Conservation (phyloP, 495 filamentous ascomycete species). For the Aspergillus kassunensis region DNA sequence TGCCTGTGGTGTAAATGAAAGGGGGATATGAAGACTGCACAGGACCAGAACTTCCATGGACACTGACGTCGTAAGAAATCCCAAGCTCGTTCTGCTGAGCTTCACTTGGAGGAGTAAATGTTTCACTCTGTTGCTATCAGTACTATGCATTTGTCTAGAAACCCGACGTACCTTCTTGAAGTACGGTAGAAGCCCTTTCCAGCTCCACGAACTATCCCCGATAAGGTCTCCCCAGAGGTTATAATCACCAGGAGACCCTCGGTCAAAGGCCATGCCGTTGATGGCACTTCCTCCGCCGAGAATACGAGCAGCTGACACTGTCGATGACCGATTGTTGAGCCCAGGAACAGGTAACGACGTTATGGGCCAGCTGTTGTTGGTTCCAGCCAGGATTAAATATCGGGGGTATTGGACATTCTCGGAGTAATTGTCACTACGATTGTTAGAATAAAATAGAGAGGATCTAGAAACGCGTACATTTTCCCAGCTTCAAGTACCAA, state of each 20-base stretch:
- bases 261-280: conserved; percentile 33
- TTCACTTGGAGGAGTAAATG: background rate
- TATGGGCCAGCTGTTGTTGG: conserved; percentile 2
- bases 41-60: background rate
- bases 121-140: background rate
- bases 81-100: conserved; percentile 3
- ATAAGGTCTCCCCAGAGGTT: conserved; percentile 6
- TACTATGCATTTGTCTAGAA: background rate
- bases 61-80: background rate
- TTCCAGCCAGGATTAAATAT: background rate
- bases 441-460: background rate
- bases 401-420: background rate
- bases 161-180: background rate
- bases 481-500: conserved; percentile 3
- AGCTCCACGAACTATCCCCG: background rate
- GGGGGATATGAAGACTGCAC: background rate
- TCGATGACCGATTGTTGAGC: conserved; percentile 17
- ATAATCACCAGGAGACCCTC: conserved; percentile 5
- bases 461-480: background rate
- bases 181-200: conserved; percentile 5
- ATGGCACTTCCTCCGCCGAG: conserved; percentile 55
- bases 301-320: conserved; percentile 42
- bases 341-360: background rate
- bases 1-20: background rate
- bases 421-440: conserved; percentile 4